Conservation (phyloP, 768 basidiomycete species). For the Tricholoma flavovirens region DNA sequence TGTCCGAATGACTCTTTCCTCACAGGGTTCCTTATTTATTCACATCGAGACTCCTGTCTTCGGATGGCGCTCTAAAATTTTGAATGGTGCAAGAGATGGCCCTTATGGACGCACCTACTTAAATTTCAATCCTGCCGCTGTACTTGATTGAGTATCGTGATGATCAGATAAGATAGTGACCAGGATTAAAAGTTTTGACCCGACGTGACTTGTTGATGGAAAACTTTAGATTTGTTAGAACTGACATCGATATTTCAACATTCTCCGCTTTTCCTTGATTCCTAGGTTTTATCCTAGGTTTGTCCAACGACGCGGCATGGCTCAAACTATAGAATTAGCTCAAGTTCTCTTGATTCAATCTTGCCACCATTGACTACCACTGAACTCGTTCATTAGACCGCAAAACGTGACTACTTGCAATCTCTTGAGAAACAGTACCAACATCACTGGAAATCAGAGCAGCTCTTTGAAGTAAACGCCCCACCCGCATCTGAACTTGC, state of each 20-base stretch:
- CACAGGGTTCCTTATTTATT: no score
- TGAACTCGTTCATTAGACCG: conserved; percentile 53
- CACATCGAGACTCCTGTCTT: no score
- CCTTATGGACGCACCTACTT: no score
- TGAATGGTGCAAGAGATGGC: no score
- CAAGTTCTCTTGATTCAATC: conserved; percentile 34
- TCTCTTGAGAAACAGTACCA: conserved; percentile 84
- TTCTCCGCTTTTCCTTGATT: neutral
- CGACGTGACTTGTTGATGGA: no score
- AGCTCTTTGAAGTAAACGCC: conserved; percentile 80
- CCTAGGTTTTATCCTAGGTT: neutral
- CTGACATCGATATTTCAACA: neutral
- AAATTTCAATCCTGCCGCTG: no score
- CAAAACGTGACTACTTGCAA: conserved; percentile 85
- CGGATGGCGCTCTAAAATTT: no score
- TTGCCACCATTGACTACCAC: neutral
- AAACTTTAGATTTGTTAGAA: no score
- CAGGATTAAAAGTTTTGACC: no score
- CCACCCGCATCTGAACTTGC: conserved; percentile 62
- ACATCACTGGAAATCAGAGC: conserved; percentile 68
- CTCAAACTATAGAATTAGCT: conserved; percentile 60
- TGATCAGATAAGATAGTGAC: no score
- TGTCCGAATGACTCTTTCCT: no score
- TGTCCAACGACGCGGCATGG: conserved; percentile 31
- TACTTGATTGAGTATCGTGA: no score